Base-by-base conservation (phyloP, 768 basidiomycete species). In the Lactifluus subvellereus region DNA sequence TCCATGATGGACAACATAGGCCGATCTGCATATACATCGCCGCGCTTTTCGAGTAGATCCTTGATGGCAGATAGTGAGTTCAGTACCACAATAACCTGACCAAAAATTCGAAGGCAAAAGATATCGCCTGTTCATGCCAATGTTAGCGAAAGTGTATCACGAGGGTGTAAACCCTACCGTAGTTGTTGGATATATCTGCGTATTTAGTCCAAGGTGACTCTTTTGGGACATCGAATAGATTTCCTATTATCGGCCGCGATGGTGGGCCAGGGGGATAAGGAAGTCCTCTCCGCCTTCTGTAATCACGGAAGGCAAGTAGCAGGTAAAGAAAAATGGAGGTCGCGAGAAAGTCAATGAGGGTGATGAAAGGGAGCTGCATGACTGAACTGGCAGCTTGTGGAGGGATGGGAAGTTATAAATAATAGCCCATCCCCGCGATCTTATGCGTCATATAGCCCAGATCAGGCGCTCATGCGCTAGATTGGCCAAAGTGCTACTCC, bases 41-140 rank as follows among this genome's bases (percentile, higher is more conserved):
- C 79, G 53, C 82, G 77, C 67, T 77, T 83, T 43, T 84, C 83
- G 33, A 86, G 72, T 27, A 85, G 71, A 57, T 80, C 82, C 13
- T 75, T 74, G 32, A 79, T 74, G 6, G 75, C 77, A 57, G 77
- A 73, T 61, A 74, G 60, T 54, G 77, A 78, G 69, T 77, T 81
- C 37, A 85, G 71, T 54, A 86, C 72, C 50, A 85, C 67, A 69
- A 82, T 76, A 9, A 77, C 74, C 57, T 79, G 78, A 20, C 78
- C 76, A 35, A 85, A 69, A 27, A 82, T 61, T 42, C 70, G 70
- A 48, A 77, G 55, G 64, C 22, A 40, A 18, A 43, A 43, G 6
- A 43, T 11, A 43, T 43, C 42, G 16, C 42, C 42, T 43, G 42
- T 6, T 43, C 16, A 18, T 18, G 16, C 42, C 16, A 43, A 16